Evolutionary conservation across 2,329 filamentous ascomycete species (phyloP), one percentile per base, ranked within the genome.

Genomic region (Aspergillus unguis): DNA sequence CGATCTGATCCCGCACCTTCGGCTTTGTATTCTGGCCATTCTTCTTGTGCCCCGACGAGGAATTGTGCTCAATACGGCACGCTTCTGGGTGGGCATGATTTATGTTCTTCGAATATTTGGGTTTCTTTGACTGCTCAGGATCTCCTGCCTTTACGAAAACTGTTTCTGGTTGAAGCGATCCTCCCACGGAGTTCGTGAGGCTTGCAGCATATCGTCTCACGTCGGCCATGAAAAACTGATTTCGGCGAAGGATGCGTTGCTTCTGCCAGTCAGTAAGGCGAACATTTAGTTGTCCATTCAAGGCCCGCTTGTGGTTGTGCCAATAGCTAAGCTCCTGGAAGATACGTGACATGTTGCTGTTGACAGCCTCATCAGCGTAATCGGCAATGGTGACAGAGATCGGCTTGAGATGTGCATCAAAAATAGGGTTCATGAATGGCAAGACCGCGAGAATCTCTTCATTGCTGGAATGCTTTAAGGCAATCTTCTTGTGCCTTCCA

Each of bases 121-220:
- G 7, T 6, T 23, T 44, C n/a, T 29, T 27, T 11, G 17, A 17
- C 17, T 17, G 17, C 17, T 17, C 17, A 17, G 1, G 17, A 17
- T 17, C 17, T 17, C 17, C 17, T 17, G 25, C 2, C 31, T 36
- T 43, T 3, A 53, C 38, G 32, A 53, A 46, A 2, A 58, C 44
- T 1, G 29, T 32, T 40, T 58, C 53, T 6, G 50, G 50, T 10
- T 48, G 23, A 3, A 57, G 27, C 1, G 35, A 42, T 0, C 52
- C 52, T 7, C 55, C 55, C 7, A 41, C 36, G 1, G 52, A 32
- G 41, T 57, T 85, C 0, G 85, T 87, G 43, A 90, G 74, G 67
- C 85, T 88, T 9, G 84, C 85, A 1, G 87, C 85, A 64, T 90
- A 91, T 1, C 78, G 75, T 28, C 79, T 77, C 69, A 87, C 87